phyloP scores from a whole-genome alignment of 2,329 filamentous ascomycete genomes.

The Onygenales sp. region DNA sequence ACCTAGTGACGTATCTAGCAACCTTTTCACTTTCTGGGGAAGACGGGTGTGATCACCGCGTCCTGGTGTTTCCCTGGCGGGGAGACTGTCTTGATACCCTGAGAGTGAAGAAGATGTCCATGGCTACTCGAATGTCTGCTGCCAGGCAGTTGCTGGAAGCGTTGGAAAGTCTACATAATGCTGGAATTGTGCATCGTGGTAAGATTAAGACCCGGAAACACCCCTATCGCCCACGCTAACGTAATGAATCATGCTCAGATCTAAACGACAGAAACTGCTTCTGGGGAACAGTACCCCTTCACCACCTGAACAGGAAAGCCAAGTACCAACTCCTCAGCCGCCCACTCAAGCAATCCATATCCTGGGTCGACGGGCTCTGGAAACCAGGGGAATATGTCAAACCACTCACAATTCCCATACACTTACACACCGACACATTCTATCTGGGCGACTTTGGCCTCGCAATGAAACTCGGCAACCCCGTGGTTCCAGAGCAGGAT shows the following conservation, averaged over 20 bases:
- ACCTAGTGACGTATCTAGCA: neutral
- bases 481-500: neutral
- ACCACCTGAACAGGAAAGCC: neutral
- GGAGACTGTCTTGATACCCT: neutral
- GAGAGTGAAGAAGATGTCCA: neutral
- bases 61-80: neutral
- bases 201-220: neutral
- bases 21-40: neutral
- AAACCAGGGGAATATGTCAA: slow-evolving; percentile 2
- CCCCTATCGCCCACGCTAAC: neutral
- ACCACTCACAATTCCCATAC: neutral
- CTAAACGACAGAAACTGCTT: slow-evolving; percentile 2
- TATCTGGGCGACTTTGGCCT: slow-evolving; percentile 3
- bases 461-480: neutral
- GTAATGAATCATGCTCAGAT: neutral
- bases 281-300: slow-evolving; percentile 1
- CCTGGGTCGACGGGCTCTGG: neutral
- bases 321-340: slow-evolving; percentile 1
- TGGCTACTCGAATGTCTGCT: slow-evolving; percentile 3
- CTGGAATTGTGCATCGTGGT: slow-evolving; percentile 3
- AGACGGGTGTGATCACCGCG: slow-evolving; percentile 10
- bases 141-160: slow-evolving; percentile 1
- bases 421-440: neutral
- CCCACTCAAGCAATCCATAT: neutral
- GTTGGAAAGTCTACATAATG: slow-evolving; percentile 1